phyloP scores from a whole-genome alignment of 352 stramenopile genomes.

The Peronospora farinosa region DNA sequence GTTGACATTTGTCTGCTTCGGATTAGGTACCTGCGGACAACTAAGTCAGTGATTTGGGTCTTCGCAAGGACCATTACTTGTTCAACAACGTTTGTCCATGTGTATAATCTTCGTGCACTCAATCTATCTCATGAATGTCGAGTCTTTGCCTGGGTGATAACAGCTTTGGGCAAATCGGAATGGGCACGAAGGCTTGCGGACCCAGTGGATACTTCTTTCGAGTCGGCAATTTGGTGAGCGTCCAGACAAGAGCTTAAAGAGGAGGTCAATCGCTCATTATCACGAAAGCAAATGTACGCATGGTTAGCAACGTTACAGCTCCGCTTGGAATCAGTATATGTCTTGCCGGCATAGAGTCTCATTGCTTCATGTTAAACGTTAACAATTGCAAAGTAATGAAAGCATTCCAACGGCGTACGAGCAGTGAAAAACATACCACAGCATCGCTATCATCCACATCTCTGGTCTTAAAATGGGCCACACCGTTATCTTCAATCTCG shows the following conservation, averaged over 20 bases:
- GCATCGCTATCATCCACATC: background rate
- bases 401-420: too few species aligned
- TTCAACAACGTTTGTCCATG: constrained; percentile 36
- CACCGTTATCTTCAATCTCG: background rate
- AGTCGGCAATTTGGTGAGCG: constrained; percentile 47
- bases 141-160: constrained; percentile 67
- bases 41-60: constrained; percentile 55
- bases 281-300: constrained; percentile 42
- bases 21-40: constrained; percentile 36
- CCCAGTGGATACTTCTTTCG: constrained; percentile 32
- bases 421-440: background rate
- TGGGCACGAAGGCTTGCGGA: constrained; percentile 30
- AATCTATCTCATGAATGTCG: constrained; percentile 50
- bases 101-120: too few species aligned
- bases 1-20: constrained; percentile 73
- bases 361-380: constrained; percentile 1
- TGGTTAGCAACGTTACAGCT: constrained; percentile 56
- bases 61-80: constrained; percentile 47
- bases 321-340: constrained; percentile 40
- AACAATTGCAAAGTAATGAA: constrained; percentile 11
- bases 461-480: background rate
- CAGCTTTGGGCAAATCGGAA: constrained; percentile 47
- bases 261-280: constrained; percentile 61
- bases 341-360: constrained; percentile 4
- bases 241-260: constrained; percentile 40